Evolutionary conservation across 2,329 filamentous ascomycete genomes (phyloP).

Genomic region (Scedosporium apiospermum): DNA sequence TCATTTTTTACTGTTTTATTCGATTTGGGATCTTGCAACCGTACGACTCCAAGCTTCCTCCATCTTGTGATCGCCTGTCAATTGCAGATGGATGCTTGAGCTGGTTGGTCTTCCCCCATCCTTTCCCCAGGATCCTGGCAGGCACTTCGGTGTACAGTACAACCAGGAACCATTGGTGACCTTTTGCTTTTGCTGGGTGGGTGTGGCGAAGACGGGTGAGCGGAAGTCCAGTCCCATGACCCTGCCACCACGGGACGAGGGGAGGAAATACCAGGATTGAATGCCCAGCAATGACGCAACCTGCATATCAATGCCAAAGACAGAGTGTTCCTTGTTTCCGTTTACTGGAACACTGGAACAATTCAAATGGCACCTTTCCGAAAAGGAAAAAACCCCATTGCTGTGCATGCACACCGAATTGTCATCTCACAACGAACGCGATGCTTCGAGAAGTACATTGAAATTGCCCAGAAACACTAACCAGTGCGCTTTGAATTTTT

Average conservation of each 20-base stretch:
- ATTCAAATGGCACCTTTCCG: background rate
- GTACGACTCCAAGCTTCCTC: background rate
- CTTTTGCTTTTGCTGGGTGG: background rate
- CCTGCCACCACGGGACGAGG: background rate
- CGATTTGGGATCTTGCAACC: background rate
- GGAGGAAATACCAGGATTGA: background rate
- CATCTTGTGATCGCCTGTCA: background rate
- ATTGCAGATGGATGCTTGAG: background rate
- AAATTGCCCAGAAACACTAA: constrained; percentile 13
- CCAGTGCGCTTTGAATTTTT: constrained; percentile 8
- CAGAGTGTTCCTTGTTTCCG: background rate
- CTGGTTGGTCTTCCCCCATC: background rate
- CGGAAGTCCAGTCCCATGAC: background rate
- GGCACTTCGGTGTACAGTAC: background rate
- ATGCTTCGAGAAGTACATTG: background rate
- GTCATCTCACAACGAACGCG: background rate
- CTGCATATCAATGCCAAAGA: background rate
- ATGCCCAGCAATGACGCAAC: constrained; percentile 1
- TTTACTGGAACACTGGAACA: background rate
- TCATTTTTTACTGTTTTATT: background rate
- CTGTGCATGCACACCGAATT: background rate
- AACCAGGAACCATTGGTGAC: background rate
- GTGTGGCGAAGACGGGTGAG: background rate
- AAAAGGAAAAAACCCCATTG: background rate
- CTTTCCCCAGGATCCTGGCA: background rate